Base-by-base conservation (phyloP, 768 basidiomycete genomes). In the Gymnopilus junonius region DNA sequence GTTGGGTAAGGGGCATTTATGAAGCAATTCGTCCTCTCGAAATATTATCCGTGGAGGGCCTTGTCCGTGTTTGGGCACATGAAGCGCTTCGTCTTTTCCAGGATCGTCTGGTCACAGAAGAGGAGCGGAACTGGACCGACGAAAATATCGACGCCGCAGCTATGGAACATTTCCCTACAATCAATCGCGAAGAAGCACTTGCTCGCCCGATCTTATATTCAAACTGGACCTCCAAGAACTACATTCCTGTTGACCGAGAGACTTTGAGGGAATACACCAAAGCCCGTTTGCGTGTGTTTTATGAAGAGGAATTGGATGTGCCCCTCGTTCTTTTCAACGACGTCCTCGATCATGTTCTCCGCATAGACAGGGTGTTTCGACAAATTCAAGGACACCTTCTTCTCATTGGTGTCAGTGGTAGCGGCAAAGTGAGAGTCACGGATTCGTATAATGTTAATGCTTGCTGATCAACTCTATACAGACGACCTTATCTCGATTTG, bases 251-350 rank as follows among this genome's bases (percentile, higher is more conserved):
- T 46, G 94, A 97, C 65, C 87, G 97, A 54, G 97, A 97, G 69
- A 83, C 86, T 34, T 87, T 99, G 11, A 88, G 97, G 48, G 97
- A 99, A 69, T 98, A 96, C 74, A 96, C 94, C 21, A 98, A 98
- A 77, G 96, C 97, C 20, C 90, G 97, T 43, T 83, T 99, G 20
- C 89, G 94, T 11, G 93, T 99, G n/a, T 99, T 99, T 79, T 97
- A 99, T 70, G 97, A 99, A 74, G 97, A 99, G 79, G 97, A 99
- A 77, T 79, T 99, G 56, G 97, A 99, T 65, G 97, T 99, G 2
- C 96, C 94, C 10, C 87, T 99, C 31, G 97, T 99, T 23, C 85
- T 99, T 21, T 99, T 99, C 85, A 98, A 99, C 72, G 97, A 99
- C 71, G 97, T 99, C 10, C 83, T 99, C 62, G 97, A 99, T 71